Evolutionary conservation across 768 basidiomycete genomes (phyloP).

Genomic region (Sporobolomyces pararoseus): DNA sequence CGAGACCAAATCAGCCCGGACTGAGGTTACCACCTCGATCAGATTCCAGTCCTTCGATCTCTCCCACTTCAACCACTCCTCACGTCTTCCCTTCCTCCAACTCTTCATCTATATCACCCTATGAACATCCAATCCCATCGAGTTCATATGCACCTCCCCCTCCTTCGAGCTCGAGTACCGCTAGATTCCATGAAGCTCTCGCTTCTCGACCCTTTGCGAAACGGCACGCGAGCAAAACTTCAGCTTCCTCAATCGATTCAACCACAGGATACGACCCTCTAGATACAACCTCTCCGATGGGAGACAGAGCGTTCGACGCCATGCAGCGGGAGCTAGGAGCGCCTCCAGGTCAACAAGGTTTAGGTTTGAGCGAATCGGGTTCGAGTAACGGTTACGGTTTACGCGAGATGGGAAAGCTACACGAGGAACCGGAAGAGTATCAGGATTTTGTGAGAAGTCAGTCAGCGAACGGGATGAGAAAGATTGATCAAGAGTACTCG

Average conservation of each 20-base stretch:
- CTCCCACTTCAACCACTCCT: conserved; percentile 8
- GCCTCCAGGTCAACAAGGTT: not conserved
- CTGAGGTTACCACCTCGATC: conserved; percentile 2
- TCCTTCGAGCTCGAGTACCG: not conserved
- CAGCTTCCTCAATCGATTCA: conserved; percentile 16
- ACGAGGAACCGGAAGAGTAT: conserved; percentile 17
- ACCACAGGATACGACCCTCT: conserved; percentile 7
- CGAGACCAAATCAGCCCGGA: conserved; percentile 1
- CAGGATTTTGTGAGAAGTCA: not conserved
- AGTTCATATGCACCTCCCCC: not conserved
- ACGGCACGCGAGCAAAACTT: conserved; percentile 3
- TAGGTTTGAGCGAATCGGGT: conserved; percentile 2
- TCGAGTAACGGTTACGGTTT: not conserved
- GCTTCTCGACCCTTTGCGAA: conserved; percentile 9
- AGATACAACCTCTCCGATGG: not conserved
- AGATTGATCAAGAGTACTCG: too few relatives aligned
- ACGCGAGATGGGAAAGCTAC: not conserved
- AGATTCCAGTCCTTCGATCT: conserved; percentile 13
- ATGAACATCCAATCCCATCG: not conserved
- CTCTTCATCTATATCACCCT: not conserved
- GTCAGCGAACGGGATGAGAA: not conserved
- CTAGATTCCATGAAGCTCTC: conserved; percentile 24
- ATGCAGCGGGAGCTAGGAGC: conserved; percentile 26
- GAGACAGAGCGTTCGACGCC: conserved; percentile 18
- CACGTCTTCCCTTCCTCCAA: not conserved